These are phyloP conservation scores for Epithemia pelagica DNA, from an alignment of 108 stramenopile species.

Conservation along the genomic window DNA sequence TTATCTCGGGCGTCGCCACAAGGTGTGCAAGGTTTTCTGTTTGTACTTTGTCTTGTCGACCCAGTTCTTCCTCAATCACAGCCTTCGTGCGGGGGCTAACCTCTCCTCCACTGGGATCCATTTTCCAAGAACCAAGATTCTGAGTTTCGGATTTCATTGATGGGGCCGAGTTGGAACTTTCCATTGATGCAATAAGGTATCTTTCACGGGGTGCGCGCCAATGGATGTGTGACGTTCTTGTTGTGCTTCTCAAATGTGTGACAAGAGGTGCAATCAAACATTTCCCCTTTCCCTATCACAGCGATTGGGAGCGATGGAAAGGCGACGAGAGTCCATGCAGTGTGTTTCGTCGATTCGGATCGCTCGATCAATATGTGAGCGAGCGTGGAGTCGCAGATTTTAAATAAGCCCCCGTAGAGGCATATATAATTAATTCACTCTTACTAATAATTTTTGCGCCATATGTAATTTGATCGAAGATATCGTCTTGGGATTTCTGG, in stretches of 20 bases:
- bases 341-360: not conserved
- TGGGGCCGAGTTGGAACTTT: no score
- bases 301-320: not conserved
- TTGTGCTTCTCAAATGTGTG: not conserved
- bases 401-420: no score
- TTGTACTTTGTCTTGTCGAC: not conserved
- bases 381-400: no score
- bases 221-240: no score
- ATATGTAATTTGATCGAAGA: no score
- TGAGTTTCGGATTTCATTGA: not conserved
- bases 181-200: no score
- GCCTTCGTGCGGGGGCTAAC: not conserved
- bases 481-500: no score
- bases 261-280: not conserved
- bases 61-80: not conserved
- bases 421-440: no score
- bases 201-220: no score
- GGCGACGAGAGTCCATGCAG: no score
- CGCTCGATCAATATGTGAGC: not conserved
- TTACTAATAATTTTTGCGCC: no score
- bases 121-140: not conserved
- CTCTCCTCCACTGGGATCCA: not conserved
- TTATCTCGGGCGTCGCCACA: not conserved
- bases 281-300: not conserved
- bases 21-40: not conserved